phyloP scores from a whole-genome alignment of 2,329 filamentous ascomycete species.

The Nemania diffusa region DNA sequence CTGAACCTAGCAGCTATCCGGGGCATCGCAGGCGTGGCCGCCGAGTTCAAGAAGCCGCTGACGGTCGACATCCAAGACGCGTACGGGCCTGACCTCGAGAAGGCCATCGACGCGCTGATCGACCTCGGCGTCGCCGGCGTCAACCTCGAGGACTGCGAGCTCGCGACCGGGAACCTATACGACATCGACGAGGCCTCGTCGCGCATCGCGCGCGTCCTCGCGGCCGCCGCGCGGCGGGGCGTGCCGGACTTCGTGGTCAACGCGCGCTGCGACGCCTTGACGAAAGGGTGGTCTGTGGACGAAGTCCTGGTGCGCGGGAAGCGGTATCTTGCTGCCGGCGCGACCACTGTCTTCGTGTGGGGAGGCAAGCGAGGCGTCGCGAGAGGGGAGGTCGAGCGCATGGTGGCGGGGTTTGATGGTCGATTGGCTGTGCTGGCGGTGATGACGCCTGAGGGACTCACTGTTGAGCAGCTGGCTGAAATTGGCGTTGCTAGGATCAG shows the following conservation, averaged over 20 bases:
- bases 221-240: conserved; percentile 53
- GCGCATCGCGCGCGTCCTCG: conserved; percentile 53
- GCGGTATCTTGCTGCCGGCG: conserved; percentile 61
- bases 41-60: conserved; percentile 51
- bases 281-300: conserved; percentile 41
- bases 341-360: conserved; percentile 63
- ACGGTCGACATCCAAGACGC: conserved; percentile 63
- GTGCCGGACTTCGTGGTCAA: conserved; percentile 62
- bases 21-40: conserved; percentile 47
- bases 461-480: conserved; percentile 50
- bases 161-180: conserved; percentile 51
- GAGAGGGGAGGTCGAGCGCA: conserved; percentile 52
- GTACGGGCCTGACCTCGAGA: conserved; percentile 48
- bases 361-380: conserved; percentile 49
- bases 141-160: conserved; percentile 63
- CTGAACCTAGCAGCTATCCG: conserved; percentile 56
- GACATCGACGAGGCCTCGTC: conserved; percentile 53
- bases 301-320: conserved; percentile 58
- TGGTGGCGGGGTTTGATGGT: conserved; percentile 55
- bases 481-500: conserved; percentile 60
- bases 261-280: conserved; percentile 60
- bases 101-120: conserved; percentile 55
- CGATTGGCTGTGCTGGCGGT: conserved; percentile 46
- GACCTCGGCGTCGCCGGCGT: conserved; percentile 60
- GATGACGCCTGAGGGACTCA: conserved; percentile 43